Percentiles rank a stretch among this genome's conserved stretches.
phyloP scores from a whole-genome alignment of 2,329 filamentous ascomycete species.

The Fusarium sp. region DNA sequence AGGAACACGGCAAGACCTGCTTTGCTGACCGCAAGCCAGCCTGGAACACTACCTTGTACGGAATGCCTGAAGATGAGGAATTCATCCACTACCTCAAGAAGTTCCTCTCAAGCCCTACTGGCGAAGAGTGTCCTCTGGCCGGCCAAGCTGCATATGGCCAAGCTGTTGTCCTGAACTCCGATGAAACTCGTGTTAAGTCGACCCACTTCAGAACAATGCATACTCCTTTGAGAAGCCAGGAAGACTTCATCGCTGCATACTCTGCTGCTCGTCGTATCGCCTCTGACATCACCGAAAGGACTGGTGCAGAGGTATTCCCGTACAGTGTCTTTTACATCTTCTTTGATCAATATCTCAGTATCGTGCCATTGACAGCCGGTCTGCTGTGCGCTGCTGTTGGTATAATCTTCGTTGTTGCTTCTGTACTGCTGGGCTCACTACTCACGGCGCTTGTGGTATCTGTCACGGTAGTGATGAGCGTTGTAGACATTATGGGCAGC shows the following conservation, averaged over 20 bases:
- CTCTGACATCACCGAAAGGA: conserved; percentile 75
- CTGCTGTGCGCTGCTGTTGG: conserved; percentile 85
- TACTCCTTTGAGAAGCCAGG: conserved; percentile 85
- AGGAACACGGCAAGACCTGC: conserved; percentile 77
- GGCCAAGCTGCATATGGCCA: conserved; percentile 89
- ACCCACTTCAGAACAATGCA: conserved; percentile 94
- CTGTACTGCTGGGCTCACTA: conserved; percentile 84
- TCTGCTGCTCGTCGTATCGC: conserved; percentile 89
- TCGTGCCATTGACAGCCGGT: conserved; percentile 81
- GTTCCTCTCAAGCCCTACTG: conserved; percentile 84
- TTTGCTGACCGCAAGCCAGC: conserved; percentile 80
- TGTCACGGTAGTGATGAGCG: conserved; percentile 89
- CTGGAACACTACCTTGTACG: conserved; percentile 89
- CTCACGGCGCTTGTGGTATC: conserved; percentile 86
- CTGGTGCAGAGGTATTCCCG: conserved; percentile 87
- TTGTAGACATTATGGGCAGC: conserved; percentile 92
- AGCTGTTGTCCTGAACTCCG: conserved; percentile 81
- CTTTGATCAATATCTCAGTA: conserved; percentile 95
- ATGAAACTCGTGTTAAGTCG: conserved; percentile 76
- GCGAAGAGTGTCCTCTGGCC: conserved; percentile 85
- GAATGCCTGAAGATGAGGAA: conserved; percentile 94
- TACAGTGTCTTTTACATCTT: conserved; percentile 99
- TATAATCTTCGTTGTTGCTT: conserved; percentile 85
- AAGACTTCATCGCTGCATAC: conserved; percentile 94
- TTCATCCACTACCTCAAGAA: conserved; percentile 87